A percentile compares a stretch with the other conserved stretches of the same genome.
phyloP scores from a whole-genome alignment of 78 protist species.

The Pelomyxa schiedti region DNA sequence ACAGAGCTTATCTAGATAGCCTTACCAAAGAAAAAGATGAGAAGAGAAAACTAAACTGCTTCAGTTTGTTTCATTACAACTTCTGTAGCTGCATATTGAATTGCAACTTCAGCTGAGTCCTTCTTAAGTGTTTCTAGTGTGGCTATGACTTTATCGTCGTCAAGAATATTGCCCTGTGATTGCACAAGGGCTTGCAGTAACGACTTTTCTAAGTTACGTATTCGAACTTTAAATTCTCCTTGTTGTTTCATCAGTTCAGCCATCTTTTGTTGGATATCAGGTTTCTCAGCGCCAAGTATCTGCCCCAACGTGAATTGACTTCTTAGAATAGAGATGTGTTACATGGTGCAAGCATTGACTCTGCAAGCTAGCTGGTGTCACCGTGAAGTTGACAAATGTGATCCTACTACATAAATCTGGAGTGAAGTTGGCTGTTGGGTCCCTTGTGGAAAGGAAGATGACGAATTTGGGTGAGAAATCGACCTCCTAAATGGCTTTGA shows the following conservation, averaged over 20 bases:
- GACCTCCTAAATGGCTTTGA: no score
- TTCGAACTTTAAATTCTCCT: constrained; percentile 77
- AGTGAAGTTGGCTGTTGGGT: constrained; percentile 71
- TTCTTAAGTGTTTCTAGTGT: constrained; percentile 72
- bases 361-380: constrained; percentile 73
- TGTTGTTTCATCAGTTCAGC: constrained; percentile 71
- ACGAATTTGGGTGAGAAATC: constrained; percentile 92
- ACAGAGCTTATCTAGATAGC: constrained; percentile 27
- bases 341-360: constrained; percentile 40
- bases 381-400: constrained; percentile 88
- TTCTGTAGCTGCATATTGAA: constrained; percentile 65
- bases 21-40: no score
- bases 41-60: no score
- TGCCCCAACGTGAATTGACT: no score
- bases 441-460: constrained; percentile 80
- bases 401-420: constrained; percentile 92
- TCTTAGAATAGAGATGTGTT: constrained; percentile 12
- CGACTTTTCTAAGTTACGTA: constrained; percentile 76
- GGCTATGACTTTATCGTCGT: constrained; percentile 76
- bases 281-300: constrained; percentile 53
- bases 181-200: constrained; percentile 68
- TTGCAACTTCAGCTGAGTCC: constrained; percentile 58
- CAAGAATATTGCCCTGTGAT: constrained; percentile 73
- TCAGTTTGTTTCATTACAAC: constrained; percentile 46
- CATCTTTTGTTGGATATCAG: constrained; percentile 76